Conservation (phyloP, 495 filamentous ascomycete species). For the Bathelium albidoporum region DNA sequence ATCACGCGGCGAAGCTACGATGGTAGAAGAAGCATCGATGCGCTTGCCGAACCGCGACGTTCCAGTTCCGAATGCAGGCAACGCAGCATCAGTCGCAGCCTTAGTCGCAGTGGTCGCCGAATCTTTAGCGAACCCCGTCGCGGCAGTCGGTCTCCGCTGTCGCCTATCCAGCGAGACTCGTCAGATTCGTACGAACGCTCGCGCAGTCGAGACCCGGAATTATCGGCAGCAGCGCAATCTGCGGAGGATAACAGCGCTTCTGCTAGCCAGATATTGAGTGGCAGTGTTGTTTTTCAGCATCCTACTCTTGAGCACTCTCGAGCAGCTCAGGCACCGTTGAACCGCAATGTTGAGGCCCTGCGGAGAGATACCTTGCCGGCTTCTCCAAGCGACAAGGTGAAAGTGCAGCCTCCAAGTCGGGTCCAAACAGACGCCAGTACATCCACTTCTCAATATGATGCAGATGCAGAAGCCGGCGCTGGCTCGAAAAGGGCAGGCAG, state of each 20-base stretch:
- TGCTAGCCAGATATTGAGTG: conserved; percentile 78
- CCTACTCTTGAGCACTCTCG: conserved; percentile 49
- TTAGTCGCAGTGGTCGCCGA: conserved; percentile 42
- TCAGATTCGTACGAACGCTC: conserved; percentile 71
- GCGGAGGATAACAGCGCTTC: conserved; percentile 66
- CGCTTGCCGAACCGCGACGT: conserved; percentile 26
- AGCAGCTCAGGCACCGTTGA: not conserved
- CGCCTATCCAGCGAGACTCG: conserved; percentile 51
- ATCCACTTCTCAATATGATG: not conserved
- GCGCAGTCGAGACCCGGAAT: conserved; percentile 56
- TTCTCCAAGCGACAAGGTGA: not conserved
- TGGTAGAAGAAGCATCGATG: conserved; percentile 12
- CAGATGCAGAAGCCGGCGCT: not conserved
- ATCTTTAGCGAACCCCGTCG: conserved; percentile 33
- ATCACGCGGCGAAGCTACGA: conserved; percentile 26
- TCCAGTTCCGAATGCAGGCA: conserved; percentile 27
- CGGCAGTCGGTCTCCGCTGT: conserved; percentile 30
- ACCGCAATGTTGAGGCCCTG: conserved; percentile 1
- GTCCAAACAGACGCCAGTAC: not conserved
- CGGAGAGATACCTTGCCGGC: conserved; percentile 1
- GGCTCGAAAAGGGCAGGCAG: not conserved
- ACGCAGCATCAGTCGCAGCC: conserved; percentile 24
- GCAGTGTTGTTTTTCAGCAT: conserved; percentile 82
- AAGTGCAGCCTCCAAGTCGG: not conserved
- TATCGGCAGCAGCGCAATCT: conserved; percentile 57